Conservation (phyloP, 108 stramenopile genomes). For the Conticribra weissflogii region DNA sequence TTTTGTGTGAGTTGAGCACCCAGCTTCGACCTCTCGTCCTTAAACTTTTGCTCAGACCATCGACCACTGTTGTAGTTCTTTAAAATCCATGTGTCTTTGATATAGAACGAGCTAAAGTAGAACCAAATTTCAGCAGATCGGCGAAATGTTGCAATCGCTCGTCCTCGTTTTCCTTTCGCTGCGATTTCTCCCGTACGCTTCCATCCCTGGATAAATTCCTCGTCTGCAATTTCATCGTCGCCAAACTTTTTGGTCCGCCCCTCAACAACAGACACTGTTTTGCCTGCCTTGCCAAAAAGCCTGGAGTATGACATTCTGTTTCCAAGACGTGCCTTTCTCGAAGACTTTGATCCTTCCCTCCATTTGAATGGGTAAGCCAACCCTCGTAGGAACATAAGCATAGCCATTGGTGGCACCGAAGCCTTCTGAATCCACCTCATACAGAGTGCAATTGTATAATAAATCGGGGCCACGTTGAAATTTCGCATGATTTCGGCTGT, state of each 20-base stretch:
- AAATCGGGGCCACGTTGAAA: slow-evolving; percentile 85
- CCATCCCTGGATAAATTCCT: slow-evolving; percentile 86
- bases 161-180: slow-evolving; percentile 66
- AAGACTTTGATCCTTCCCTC: slow-evolving; percentile 36
- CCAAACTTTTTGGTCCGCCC: slow-evolving; percentile 40
- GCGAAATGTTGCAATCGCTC: slow-evolving; percentile 80
- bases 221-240: slow-evolving; percentile 69
- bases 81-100: slow-evolving; percentile 78
- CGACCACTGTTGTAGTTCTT: slow-evolving; percentile 73
- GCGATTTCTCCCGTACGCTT: slow-evolving; percentile 88
- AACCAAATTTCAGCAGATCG: slow-evolving; percentile 91
- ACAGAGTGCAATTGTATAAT: slow-evolving; percentile 78
- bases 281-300: slow-evolving; percentile 24
- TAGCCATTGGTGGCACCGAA: slow-evolving; percentile 42
- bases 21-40: slow-evolving; percentile 71
- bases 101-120: slow-evolving; percentile 85
- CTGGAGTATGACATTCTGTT: slow-evolving; percentile 7
- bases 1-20: slow-evolving; percentile 90
- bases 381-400: slow-evolving; percentile 45
- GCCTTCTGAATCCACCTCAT: slow-evolving; percentile 78
- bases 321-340: background rate
- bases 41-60: slow-evolving; percentile 74
- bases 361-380: slow-evolving; percentile 59
- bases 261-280: background rate
- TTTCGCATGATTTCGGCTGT: slow-evolving; percentile 75